Evolutionary conservation across 208 protist genomes (phyloP), one percentile per base, ranked within the genome.

Genomic region (Trichomonas vaginalis): DNA sequence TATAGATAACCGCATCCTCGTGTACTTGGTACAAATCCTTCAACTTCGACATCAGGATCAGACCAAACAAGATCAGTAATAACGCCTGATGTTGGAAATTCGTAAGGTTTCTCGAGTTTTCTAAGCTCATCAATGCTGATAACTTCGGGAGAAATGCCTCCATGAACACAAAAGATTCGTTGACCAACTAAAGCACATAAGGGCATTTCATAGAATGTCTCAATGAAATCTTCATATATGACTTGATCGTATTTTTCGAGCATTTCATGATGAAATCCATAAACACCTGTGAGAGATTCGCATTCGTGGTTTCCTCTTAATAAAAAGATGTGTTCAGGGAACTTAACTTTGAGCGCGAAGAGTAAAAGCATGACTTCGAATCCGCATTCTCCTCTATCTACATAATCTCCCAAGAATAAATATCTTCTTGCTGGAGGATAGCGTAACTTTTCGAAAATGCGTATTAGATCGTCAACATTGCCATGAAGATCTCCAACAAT

Each of bases 101-200:
- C 98, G 47, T 98, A 96, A 96, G 99, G 98, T 56, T 98, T 98
- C 96, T 99, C 97, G 92, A 99, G 98, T 10, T 97, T 96, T 86
- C 97, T 97, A 96, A 99, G 98, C 46, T 97, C 97, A 79, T 97
- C 90, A 17, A 97, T 82, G 35, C 83, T 97, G 48, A 96, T 96
- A 88, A 98, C 96, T 56, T 98, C 95, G 47, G 97, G 97, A 23
- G 97, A 97, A 45, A 98, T 90, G 80, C 97, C 98, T 27, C 98
- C 98, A 96, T 99, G 98, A 21, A 99, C 97, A 95, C 98, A 99
- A 21, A 99, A 96, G 95, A 98, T 98, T 10, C 96, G 96, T 42
- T 97, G 96, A 95, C 98, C 97, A 15, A 99, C 49, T 0, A 98
- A 88, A 79, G 98, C 98, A 23, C 97, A 97, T 12, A 99, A 96